Conservation (phyloP, 2,329 filamentous ascomycete genomes). For the Sporothrix pallida region DNA sequence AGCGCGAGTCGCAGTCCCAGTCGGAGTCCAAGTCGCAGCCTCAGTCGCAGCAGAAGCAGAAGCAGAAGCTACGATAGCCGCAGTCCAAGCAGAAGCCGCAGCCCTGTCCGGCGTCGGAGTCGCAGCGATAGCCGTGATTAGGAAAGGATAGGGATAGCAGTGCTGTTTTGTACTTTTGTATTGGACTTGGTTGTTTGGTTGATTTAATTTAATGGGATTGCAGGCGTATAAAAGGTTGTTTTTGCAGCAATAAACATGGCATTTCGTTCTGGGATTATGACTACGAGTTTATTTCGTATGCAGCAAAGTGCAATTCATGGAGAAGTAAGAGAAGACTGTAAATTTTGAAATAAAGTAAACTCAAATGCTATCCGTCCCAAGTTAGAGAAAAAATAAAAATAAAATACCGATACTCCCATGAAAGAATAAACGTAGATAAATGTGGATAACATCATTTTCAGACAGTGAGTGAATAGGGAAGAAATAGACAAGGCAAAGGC, state of each 20-base stretch:
- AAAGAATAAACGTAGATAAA: too few species aligned
- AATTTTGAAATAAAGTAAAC: not conserved
- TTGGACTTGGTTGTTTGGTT: not conserved
- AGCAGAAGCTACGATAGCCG: constrained; percentile 15
- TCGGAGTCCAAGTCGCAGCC: constrained; percentile 5
- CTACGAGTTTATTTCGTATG: not conserved
- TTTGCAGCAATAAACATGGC: not conserved
- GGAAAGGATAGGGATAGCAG: not conserved
- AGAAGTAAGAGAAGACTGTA: not conserved
- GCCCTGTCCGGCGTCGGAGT: constrained; percentile 2
- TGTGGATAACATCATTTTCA: not conserved
- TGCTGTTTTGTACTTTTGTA: too few species aligned
- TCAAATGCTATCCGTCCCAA: not conserved
- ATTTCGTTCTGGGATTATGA: not conserved
- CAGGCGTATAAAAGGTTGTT: not conserved
- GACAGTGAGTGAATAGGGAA: not conserved
- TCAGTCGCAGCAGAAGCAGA: constrained; percentile 26
- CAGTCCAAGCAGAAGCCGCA: constrained; percentile 24
- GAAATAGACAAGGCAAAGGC: constrained; percentile 11
- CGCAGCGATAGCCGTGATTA: constrained; percentile 19
- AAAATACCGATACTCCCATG: constrained; percentile 1
- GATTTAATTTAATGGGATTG: too few species aligned
- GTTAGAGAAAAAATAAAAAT: not conserved
- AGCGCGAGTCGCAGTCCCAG: constrained; percentile 26
- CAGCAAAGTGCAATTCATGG: not conserved